A percentile compares a stretch with the other conserved stretches of the same genome.
phyloP scores from a whole-genome alignment of 441 rosid species.

The Rhodomyrtus psidioides region DNA sequence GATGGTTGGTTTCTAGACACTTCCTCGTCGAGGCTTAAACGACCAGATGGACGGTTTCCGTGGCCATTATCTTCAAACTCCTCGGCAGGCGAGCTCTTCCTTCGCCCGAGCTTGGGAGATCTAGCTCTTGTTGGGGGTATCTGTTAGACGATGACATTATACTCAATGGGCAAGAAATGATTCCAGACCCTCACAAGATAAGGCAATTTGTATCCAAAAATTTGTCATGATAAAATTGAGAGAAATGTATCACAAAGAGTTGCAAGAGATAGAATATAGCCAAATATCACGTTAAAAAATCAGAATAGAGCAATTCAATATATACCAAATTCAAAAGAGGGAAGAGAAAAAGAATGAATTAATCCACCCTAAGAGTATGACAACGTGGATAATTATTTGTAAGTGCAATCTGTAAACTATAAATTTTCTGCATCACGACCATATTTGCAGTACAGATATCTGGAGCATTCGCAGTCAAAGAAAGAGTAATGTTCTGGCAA shows the following conservation, averaged over 20 bases:
- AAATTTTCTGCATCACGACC: background rate
- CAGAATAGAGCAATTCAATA: background rate
- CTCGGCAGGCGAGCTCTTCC: background rate
- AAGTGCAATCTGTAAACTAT: background rate
- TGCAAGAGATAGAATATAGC: background rate
- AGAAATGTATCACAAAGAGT: background rate
- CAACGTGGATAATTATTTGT: background rate
- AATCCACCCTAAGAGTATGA: background rate
- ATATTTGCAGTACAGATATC: background rate
- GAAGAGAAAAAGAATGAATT: background rate
- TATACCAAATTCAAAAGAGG: background rate
- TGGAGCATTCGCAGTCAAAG: background rate
- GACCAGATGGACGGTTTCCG: background rate
- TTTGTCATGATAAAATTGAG: background rate
- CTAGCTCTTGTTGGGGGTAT: background rate
- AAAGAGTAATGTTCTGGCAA: background rate
- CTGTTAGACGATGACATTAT: background rate
- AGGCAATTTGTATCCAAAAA: background rate
- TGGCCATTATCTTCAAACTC: background rate
- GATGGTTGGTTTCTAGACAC: background rate
- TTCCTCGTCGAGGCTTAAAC: background rate
- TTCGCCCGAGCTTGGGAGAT: background rate
- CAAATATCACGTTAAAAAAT: background rate
- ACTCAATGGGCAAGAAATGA: background rate
- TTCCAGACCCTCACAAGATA: background rate